Conservation (phyloP, 331 rosid species). For the Cydonia oblonga region DNA sequence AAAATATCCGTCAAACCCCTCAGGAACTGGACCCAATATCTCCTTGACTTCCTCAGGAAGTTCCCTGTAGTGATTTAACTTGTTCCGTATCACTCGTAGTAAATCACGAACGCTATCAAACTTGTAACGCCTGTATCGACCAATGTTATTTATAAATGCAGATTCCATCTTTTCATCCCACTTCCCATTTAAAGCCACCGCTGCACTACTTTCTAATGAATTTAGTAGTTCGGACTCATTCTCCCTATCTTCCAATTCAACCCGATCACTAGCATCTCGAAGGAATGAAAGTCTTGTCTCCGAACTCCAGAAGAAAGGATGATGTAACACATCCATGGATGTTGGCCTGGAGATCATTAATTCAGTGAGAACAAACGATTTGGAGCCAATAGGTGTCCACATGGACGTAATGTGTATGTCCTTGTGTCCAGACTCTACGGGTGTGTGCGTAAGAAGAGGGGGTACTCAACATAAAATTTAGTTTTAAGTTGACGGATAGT, state of each 20-base stretch:
- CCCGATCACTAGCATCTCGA: slow-evolving; percentile 33
- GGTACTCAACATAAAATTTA: neutral
- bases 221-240: slow-evolving; percentile 16
- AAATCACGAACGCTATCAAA: slow-evolving; percentile 27
- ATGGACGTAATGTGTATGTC: neutral
- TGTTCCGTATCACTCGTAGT: slow-evolving; percentile 31
- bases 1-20: slow-evolving; percentile 49
- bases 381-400: neutral
- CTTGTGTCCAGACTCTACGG: neutral
- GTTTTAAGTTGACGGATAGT: neutral
- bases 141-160: slow-evolving; percentile 25
- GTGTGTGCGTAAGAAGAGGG: neutral
- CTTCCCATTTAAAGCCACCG: slow-evolving; percentile 25
- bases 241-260: slow-evolving; percentile 36
- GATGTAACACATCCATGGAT: slow-evolving; percentile 24
- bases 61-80: slow-evolving; percentile 32
- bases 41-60: slow-evolving; percentile 28
- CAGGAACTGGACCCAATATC: slow-evolving; percentile 51
- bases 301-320: slow-evolving; percentile 32
- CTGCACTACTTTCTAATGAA: slow-evolving; percentile 21
- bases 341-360: slow-evolving; percentile 22
- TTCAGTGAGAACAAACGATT: neutral
- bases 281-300: slow-evolving; percentile 28
- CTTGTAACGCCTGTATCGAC: slow-evolving; percentile 32
- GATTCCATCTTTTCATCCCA: slow-evolving; percentile 34